Evolutionary conservation across 2,329 filamentous ascomycete genomes (phyloP).

Genomic region (Aspergillus candidus): DNA sequence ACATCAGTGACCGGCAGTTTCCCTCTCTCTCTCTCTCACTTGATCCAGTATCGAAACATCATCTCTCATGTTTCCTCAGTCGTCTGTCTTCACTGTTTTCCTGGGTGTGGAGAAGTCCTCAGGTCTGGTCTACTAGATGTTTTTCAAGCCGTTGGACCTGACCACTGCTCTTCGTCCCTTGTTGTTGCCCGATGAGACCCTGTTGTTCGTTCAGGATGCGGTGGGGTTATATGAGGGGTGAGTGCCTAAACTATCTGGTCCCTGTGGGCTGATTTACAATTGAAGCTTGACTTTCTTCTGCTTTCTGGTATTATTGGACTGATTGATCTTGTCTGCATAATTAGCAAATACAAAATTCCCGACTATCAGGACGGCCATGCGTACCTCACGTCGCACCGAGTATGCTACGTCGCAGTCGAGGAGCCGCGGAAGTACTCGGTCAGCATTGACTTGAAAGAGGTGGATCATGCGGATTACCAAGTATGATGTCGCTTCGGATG

Average conservation of each 20-base stretch:
- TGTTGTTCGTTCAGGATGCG: slow-evolving; percentile 95
- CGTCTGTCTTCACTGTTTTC: slow-evolving; percentile 9
- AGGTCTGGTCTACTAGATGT: slow-evolving; percentile 66
- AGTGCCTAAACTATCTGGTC: slow-evolving; percentile 30
- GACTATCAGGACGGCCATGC: slow-evolving; percentile 93
- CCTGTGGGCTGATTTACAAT: background rate
- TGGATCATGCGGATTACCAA: slow-evolving; percentile 87
- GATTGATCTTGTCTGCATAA: slow-evolving; percentile 14
- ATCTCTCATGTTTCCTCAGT: background rate
- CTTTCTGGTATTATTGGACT: slow-evolving; percentile 1
- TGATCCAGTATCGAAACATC: background rate
- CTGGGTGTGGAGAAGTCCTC: slow-evolving; percentile 15
- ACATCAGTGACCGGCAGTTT: no score
- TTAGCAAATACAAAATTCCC: slow-evolving; percentile 87
- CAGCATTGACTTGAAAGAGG: slow-evolving; percentile 79
- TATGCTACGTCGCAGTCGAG: slow-evolving; percentile 87
- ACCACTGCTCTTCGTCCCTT: slow-evolving; percentile 92
- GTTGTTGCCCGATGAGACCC: slow-evolving; percentile 85
- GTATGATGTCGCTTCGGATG: slow-evolving; percentile 41
- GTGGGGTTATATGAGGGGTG: slow-evolving; percentile 97
- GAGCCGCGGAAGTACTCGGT: slow-evolving; percentile 81
- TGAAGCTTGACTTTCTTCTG: no score
- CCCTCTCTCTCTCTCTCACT: no score
- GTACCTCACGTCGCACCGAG: slow-evolving; percentile 90
- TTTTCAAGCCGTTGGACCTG: slow-evolving; percentile 89